Percentiles rank a stretch among this genome's conserved stretches.
Conservation (phyloP, 2,329 filamentous ascomycete species). For the Xylaria sp. region DNA sequence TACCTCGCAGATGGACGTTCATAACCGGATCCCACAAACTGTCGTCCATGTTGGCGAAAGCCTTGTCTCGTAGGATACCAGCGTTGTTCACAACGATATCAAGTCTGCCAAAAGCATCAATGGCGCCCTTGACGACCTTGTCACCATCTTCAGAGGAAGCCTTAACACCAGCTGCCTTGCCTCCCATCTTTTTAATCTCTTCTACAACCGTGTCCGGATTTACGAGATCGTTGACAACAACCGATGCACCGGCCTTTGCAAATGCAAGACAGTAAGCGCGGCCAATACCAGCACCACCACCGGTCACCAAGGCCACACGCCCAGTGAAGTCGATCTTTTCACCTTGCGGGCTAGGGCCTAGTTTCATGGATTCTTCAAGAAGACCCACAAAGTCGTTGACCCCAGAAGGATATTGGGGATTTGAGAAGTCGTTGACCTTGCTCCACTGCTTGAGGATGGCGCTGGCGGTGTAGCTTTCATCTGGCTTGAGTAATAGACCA, state of each 20-base stretch:
- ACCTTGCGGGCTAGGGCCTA: conserved; percentile 76
- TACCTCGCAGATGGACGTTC: conserved; percentile 91
- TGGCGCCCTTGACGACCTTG: conserved; percentile 88
- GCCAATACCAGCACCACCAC: conserved; percentile 89
- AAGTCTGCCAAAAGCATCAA: conserved; percentile 91
- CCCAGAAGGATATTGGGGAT: conserved; percentile 83
- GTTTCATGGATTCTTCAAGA: conserved; percentile 83
- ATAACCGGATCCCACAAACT: conserved; percentile 91
- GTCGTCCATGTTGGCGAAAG: conserved; percentile 97
- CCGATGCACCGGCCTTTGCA: conserved; percentile 81
- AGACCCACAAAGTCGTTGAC: conserved; percentile 89
- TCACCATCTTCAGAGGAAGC: conserved; percentile 94
- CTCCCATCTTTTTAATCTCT: conserved; percentile 90
- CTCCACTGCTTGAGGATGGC: conserved; percentile 92
- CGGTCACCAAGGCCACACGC: conserved; percentile 87
- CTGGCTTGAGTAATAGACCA: conserved; percentile 89
- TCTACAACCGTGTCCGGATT: conserved; percentile 90
- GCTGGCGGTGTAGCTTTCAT: conserved; percentile 86
- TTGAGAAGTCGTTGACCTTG: conserved; percentile 85
- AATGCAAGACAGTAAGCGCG: conserved; percentile 91
- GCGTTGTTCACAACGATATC: conserved; percentile 99
- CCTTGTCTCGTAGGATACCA: conserved; percentile 97
- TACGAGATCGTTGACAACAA: conserved; percentile 96
- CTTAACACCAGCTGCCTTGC: conserved; percentile 92
- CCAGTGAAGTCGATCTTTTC: conserved; percentile 84